These are phyloP conservation scores for Gynandropsis gynandra DNA, from an alignment of 345 rosid species.

Conservation along the genomic window DNA sequence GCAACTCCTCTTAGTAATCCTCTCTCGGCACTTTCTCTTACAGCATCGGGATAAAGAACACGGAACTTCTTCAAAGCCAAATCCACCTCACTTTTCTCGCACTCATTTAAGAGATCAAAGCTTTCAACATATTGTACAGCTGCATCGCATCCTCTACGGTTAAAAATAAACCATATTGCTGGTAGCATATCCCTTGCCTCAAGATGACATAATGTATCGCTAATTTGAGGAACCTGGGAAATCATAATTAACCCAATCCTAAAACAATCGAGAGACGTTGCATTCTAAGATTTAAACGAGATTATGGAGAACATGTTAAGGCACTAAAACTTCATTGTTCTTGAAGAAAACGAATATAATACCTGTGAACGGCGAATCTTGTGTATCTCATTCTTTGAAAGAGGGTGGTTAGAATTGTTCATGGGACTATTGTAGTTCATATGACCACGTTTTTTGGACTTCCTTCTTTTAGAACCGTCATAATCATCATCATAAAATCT, in stretches of 20 bases:
- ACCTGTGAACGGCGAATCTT: conserved; percentile 81
- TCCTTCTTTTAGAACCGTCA: conserved; percentile 53
- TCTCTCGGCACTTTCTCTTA: conserved; percentile 72
- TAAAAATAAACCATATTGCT: conserved; percentile 93
- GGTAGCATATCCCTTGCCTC: conserved; percentile 78
- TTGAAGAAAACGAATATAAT: conserved; percentile 11
- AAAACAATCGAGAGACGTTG: conserved; percentile 5
- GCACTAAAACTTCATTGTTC: background rate
- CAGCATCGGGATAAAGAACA: conserved; percentile 84
- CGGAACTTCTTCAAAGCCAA: conserved; percentile 75
- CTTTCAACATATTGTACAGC: conserved; percentile 85
- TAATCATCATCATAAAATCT: conserved; percentile 43
- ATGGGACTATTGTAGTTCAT: conserved; percentile 24
- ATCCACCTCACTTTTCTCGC: conserved; percentile 81
- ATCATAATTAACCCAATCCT: conserved; percentile 12
- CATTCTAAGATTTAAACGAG: too few species aligned
- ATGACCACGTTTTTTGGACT: conserved; percentile 47
- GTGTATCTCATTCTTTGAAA: conserved; percentile 75
- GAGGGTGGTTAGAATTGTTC: conserved; percentile 44
- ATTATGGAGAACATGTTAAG: conserved; percentile 9
- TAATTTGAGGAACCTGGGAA: conserved; percentile 76
- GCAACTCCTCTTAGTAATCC: conserved; percentile 84
- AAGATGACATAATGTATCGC: conserved; percentile 73
- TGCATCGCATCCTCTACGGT: conserved; percentile 91
- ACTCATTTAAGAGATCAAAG: conserved; percentile 64